Conservation (phyloP, 768 basidiomycete species). For the Phylloporus arenicola region DNA sequence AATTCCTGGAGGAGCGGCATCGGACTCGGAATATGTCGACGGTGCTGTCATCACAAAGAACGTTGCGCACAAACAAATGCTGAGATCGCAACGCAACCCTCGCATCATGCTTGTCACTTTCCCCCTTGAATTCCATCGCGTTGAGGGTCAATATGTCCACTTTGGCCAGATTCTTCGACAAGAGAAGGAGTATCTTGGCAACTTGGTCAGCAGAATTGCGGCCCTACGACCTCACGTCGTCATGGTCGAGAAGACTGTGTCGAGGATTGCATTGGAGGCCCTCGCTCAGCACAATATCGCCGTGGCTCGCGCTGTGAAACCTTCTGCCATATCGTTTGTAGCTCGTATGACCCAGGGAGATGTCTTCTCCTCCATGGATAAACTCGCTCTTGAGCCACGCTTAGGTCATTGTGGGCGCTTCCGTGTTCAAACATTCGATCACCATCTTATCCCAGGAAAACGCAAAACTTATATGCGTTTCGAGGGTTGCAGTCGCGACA, state of each 20-base stretch:
- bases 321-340: constrained; percentile 79
- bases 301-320: constrained; percentile 86
- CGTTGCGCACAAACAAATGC: constrained; percentile 94
- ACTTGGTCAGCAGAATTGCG: constrained; percentile 84
- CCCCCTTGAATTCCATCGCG: constrained; percentile 88
- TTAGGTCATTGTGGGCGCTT: constrained; percentile 85
- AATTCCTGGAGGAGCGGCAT: constrained; percentile 88
- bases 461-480: constrained; percentile 98
- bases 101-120: constrained; percentile 96
- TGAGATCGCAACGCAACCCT: constrained; percentile 73
- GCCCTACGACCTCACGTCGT: constrained; percentile 89
- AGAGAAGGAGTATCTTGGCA: constrained; percentile 88
- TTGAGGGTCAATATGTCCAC: constrained; percentile 89
- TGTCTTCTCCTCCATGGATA: constrained; percentile 93
- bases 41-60: constrained; percentile 98
- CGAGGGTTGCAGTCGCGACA: constrained; percentile 88
- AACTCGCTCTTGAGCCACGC: constrained; percentile 82
- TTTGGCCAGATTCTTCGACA: constrained; percentile 88
- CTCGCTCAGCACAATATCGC: constrained; percentile 82
- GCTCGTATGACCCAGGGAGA: constrained; percentile 95
- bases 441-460: constrained; percentile 86
- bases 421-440: constrained; percentile 90
- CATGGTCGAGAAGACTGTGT: constrained; percentile 87
- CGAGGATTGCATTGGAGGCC: constrained; percentile 82
- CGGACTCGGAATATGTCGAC: constrained; percentile 93